Percentiles rank a stretch among this genome's conserved stretches.
Evolutionary conservation across 208 protist genomes (phyloP).

Genomic region (Trypanosoma rangeli): DNA sequence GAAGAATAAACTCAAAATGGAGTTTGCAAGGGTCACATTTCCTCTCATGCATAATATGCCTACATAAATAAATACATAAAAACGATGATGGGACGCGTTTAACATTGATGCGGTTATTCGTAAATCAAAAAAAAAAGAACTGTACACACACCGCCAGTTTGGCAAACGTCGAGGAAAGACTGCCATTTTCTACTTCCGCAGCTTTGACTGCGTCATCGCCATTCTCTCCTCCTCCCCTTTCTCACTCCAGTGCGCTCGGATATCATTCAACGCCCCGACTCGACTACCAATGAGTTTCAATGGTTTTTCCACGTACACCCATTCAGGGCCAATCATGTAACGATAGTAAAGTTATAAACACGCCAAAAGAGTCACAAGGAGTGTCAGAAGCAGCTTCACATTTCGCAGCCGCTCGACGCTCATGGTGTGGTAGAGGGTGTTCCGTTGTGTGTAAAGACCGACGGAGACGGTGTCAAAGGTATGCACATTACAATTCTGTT

Average conservation of each 20-base stretch:
- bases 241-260: constrained; percentile 43
- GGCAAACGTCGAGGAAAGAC: background rate
- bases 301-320: constrained; percentile 71
- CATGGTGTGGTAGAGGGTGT: constrained; percentile 88
- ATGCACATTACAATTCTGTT: constrained; percentile 89
- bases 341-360: constrained; percentile 86
- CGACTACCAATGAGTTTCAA: constrained; percentile 75
- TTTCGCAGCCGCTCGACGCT: constrained; percentile 80
- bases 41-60: background rate
- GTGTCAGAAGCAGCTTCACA: constrained; percentile 74
- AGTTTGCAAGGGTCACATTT: background rate
- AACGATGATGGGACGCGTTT: background rate
- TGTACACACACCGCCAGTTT: background rate
- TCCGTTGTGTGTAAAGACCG: constrained; percentile 84
- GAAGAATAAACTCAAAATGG: background rate
- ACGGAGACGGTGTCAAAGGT: constrained; percentile 90
- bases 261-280: constrained; percentile 55
- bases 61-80: background rate
- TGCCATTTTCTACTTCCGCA: background rate
- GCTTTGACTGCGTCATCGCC: constrained; percentile 3
- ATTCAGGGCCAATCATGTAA: constrained; percentile 89
- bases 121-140: background rate
- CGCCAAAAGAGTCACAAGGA: constrained; percentile 53
- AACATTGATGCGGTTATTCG: background rate
- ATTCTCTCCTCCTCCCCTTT: constrained; percentile 51